A percentile compares a stretch with the other conserved stretches of the same genome.
Evolutionary conservation across 441 rosid genomes (phyloP).

Genomic region (Raphanus hybrid): DNA sequence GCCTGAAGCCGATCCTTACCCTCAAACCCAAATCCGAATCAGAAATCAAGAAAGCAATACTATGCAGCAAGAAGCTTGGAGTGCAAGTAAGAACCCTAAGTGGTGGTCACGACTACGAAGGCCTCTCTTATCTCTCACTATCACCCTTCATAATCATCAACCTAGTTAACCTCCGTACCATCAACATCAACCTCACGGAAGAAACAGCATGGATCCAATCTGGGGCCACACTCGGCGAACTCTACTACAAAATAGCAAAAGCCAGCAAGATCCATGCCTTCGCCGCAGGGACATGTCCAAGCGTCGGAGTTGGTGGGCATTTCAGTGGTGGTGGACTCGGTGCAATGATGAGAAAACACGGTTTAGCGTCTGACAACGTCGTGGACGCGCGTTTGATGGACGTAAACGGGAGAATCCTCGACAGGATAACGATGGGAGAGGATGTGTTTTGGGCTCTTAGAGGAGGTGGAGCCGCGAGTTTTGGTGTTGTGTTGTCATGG

Average conservation of each 20-base stretch:
- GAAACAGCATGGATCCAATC: constrained; percentile 74
- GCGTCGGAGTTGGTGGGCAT: constrained; percentile 73
- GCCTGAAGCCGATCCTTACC: constrained; percentile 48
- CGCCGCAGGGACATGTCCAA: constrained; percentile 69
- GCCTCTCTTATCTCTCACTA: constrained; percentile 54
- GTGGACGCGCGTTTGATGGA: constrained; percentile 62
- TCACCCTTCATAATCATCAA: constrained; percentile 55
- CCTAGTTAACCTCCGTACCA: constrained; percentile 51
- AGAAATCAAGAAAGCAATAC: constrained; percentile 44
- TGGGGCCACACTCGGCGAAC: constrained; percentile 69
- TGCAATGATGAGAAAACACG: constrained; percentile 62
- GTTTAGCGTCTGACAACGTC: constrained; percentile 71
- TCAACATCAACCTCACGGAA: constrained; percentile 48
- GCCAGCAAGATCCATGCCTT: constrained; percentile 55
- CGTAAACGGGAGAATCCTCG: constrained; percentile 49
- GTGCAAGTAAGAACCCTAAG: constrained; percentile 51
- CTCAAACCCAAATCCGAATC: constrained; percentile 44
- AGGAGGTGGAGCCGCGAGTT: constrained; percentile 90
- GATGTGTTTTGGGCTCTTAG: constrained; percentile 71
- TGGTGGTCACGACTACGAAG: constrained; percentile 77
- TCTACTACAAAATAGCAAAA: constrained; percentile 59
- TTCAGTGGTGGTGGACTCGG: constrained; percentile 77
- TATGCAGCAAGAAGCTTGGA: constrained; percentile 48
- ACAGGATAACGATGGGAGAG: constrained; percentile 66
- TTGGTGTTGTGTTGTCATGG: constrained; percentile 68